Evolutionary conservation across 129 eudicot species (phyloP).

Genomic region (Tanacetum coccineum): DNA sequence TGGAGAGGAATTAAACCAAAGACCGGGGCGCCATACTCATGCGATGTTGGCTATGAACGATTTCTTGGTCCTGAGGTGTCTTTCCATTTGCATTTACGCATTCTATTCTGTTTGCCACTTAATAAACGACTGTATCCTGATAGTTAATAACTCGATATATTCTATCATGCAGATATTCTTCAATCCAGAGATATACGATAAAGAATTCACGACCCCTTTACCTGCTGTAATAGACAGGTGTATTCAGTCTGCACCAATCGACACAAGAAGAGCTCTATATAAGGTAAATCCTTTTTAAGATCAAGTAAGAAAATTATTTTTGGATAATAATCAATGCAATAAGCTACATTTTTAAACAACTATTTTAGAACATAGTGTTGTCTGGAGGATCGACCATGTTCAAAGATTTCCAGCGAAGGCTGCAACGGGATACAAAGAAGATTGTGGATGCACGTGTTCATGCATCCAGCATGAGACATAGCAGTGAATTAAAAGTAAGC

Average conservation of each 20-base stretch:
- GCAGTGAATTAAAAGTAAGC: constrained; percentile 69
- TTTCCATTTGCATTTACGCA: no score
- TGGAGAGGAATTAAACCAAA: constrained; percentile 95
- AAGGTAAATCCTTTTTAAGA: constrained; percentile 43
- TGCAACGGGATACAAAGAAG: constrained; percentile 91
- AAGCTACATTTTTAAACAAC: not conserved
- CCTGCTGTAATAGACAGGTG: constrained; percentile 90
- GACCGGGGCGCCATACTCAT: constrained; percentile 93
- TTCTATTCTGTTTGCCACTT: no score
- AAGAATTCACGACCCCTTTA: constrained; percentile 72
- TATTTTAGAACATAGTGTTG: constrained; percentile 75
- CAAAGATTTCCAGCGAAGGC: constrained; percentile 83
- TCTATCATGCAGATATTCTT: constrained; percentile 70
- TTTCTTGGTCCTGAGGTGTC: constrained; percentile 97
- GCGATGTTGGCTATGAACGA: constrained; percentile 95
- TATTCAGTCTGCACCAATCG: constrained; percentile 97
- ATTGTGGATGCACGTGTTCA: constrained; percentile 91
- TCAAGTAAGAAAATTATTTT: constrained; percentile 6
- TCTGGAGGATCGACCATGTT: constrained; percentile 99
- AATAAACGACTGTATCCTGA: not conserved
- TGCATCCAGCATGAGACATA: constrained; percentile 55
- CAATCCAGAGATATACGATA: constrained; percentile 82
- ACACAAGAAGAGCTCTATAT: constrained; percentile 90
- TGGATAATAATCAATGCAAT: no score
- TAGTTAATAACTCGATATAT: constrained; percentile 16